Evolutionary conservation across 2,329 filamentous ascomycete genomes (phyloP).

Genomic region (Diaporthe sp.): DNA sequence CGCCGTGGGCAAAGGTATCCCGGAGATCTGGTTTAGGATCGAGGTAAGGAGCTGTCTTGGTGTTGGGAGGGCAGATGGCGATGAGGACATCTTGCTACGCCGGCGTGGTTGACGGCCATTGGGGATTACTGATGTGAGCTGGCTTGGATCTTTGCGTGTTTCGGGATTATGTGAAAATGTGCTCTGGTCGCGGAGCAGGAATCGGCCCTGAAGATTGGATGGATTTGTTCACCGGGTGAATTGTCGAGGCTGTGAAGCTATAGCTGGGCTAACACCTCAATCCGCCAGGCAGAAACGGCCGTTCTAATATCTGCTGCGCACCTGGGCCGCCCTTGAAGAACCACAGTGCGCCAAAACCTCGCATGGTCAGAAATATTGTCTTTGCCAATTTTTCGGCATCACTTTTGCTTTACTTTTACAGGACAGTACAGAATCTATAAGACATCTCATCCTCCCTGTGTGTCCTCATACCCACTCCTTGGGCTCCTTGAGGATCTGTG

Average conservation of each 20-base stretch:
- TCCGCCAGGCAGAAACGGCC: not conserved
- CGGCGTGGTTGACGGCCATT: constrained; percentile 10
- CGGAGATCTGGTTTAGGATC: constrained; percentile 56
- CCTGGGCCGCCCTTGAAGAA: not conserved
- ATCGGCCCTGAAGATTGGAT: not conserved
- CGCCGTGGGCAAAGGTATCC: constrained; percentile 39
- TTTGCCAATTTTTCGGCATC: constrained; percentile 12
- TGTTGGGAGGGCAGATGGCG: constrained; percentile 45
- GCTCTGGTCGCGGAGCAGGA: not conserved
- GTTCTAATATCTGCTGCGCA: not conserved
- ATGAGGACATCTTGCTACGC: constrained; percentile 28
- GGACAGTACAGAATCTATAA: constrained; percentile 21
- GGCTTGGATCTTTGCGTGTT: not conserved
- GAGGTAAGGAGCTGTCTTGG: constrained; percentile 58
- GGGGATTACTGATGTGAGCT: not conserved
- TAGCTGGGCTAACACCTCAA: not conserved
- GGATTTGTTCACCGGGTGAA: not conserved
- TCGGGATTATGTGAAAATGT: not conserved
- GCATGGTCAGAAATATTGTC: not conserved
- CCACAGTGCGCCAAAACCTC: not conserved
- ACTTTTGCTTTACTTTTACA: constrained; percentile 9
- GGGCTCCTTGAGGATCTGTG: constrained; percentile 76
- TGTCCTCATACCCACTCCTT: constrained; percentile 72
- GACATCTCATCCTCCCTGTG: not conserved
- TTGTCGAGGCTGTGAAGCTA: not conserved